phyloP scores from a whole-genome alignment of 2,329 filamentous ascomycete genomes.

The Ciborinia camelliae region DNA sequence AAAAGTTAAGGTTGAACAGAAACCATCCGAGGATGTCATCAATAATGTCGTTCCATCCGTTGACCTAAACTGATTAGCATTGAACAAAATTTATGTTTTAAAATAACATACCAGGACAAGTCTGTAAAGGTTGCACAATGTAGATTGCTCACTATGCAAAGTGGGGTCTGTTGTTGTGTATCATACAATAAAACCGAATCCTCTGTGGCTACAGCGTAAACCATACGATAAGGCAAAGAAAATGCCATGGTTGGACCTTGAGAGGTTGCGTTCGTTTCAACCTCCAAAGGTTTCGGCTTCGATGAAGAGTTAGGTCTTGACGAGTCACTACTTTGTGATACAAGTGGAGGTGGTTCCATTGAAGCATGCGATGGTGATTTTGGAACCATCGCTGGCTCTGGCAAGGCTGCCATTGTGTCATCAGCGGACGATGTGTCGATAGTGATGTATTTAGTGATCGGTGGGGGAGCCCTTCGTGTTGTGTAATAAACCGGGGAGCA shows the following conservation, averaged over 20 bases:
- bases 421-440: conserved; percentile 90
- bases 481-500: conserved; percentile 91
- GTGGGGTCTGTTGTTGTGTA: conserved; percentile 89
- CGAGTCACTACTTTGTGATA: conserved; percentile 47
- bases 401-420: conserved; percentile 76
- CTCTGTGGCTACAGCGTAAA: conserved; percentile 96
- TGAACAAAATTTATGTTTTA: neutral
- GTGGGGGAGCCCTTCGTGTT: conserved; percentile 62
- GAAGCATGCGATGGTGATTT: conserved; percentile 56
- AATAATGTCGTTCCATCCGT: conserved; percentile 74
- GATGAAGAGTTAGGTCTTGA: conserved; percentile 43
- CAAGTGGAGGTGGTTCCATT: conserved; percentile 78
- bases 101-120: conserved; percentile 73
- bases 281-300: conserved; percentile 38
- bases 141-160: conserved; percentile 93
- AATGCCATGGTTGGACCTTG: conserved; percentile 70
- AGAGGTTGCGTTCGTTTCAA: conserved; percentile 48
- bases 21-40: conserved; percentile 97
- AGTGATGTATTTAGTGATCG: conserved; percentile 85
- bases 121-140: conserved; percentile 98
- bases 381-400: conserved; percentile 66
- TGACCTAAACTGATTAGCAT: conserved; percentile 51
- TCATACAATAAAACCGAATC: conserved; percentile 94
- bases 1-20: conserved; percentile 91
- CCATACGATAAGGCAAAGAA: conserved; percentile 82